phyloP scores from a whole-genome alignment of 106 monocot genomes.

The Dendrobium officinale region DNA sequence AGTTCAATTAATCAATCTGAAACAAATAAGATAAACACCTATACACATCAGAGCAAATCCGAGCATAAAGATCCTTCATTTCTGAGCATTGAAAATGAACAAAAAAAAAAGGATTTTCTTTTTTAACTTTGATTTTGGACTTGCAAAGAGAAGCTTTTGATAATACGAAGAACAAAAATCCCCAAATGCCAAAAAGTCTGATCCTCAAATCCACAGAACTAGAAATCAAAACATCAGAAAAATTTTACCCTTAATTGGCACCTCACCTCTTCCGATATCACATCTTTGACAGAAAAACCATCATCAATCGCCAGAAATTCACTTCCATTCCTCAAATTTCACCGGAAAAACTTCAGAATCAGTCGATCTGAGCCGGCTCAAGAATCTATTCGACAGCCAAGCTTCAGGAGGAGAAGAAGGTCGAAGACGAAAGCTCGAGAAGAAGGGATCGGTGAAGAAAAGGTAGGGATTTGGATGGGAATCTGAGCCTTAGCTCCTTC shows the following conservation, averaged over 20 bases:
- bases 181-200: background rate
- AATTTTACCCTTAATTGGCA: background rate
- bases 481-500: too few species aligned
- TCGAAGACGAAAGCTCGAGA: background rate
- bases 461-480: too few species aligned
- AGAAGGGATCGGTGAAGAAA: background rate
- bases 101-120: too few species aligned
- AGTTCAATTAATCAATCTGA: too few species aligned
- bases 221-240: background rate
- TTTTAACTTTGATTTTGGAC: too few species aligned
- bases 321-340: background rate
- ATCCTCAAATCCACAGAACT: background rate
- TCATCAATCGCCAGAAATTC: background rate
- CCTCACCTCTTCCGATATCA: background rate
- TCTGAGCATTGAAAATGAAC: too few species aligned
- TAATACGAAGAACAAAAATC: background rate
- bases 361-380: background rate
- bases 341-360: background rate
- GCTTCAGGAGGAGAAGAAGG: background rate
- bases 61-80: too few species aligned
- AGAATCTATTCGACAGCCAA: background rate
- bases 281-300: background rate
- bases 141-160: background rate
- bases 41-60: too few species aligned
- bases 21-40: too few species aligned